These are phyloP conservation scores for Scortechinia acanthostroma DNA, from an alignment of 2,329 filamentous ascomycete species.

Conservation along the genomic window DNA sequence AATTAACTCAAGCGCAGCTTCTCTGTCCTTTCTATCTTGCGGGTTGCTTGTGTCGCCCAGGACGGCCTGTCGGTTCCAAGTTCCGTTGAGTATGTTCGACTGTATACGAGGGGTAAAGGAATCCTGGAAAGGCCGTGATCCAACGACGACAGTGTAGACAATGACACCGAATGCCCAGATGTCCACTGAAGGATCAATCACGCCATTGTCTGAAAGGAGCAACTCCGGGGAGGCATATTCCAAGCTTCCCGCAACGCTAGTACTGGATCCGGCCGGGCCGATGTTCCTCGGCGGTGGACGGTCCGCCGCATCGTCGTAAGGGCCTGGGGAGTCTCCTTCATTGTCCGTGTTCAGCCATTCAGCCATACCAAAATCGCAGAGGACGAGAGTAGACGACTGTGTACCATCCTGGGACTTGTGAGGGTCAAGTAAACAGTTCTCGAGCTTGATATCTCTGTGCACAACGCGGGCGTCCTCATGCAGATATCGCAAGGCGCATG, in stretches of 20 bases:
- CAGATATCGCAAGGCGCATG: conserved; percentile 56
- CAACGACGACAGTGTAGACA: conserved; percentile 51
- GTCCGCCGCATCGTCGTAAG: conserved; percentile 31
- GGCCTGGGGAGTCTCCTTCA: conserved; percentile 35
- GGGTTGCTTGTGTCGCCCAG: conserved; percentile 27
- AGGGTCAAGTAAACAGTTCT: conserved; percentile 59
- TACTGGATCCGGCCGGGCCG: conserved; percentile 44
- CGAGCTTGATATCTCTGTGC: conserved; percentile 63
- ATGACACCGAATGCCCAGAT: conserved; percentile 64
- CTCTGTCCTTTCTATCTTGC: conserved; percentile 18
- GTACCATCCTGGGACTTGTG: conserved; percentile 32
- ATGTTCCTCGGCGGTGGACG: conserved; percentile 38
- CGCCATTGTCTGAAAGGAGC: conserved; percentile 8
- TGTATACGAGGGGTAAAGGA: conserved; percentile 48
- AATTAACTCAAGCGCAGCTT: conserved; percentile 45
- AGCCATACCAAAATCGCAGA: conserved; percentile 66
- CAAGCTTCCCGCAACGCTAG: conserved; percentile 44
- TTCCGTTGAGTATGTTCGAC: conserved; percentile 48
- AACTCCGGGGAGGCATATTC: conserved; percentile 41
- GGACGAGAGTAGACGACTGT: conserved; percentile 45
- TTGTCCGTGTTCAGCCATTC: conserved; percentile 55
- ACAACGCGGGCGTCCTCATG: conserved; percentile 62
- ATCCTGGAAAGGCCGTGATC: conserved; percentile 55
- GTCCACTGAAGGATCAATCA: conserved; percentile 43
- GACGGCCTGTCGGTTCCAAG: conserved; percentile 45